Evolutionary conservation across 2,329 filamentous ascomycete genomes (phyloP), one percentile per base, ranked within the genome.

Genomic region (Claviceps fusiformis): DNA sequence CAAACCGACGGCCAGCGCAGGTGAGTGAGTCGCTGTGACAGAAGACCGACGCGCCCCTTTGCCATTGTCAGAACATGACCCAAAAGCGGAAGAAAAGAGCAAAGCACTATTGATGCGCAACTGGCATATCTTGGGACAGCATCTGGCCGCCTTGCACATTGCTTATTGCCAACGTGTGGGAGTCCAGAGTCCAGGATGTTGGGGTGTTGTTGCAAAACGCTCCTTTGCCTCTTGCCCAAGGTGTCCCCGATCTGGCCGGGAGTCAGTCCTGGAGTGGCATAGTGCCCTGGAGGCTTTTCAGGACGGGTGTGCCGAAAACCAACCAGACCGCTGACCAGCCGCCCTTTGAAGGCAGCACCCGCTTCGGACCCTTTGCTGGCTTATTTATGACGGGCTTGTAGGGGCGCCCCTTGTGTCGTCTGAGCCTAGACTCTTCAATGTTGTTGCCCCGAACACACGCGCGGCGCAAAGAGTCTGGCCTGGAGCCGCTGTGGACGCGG

Each of bases 371-470:
- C 50, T 52, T 37, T 13, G 53, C 50, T 53, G 49, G 24, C 48
- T 55, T 52, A 13, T 39, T 39, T 39, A n/a, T 41, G 17, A 41
- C 2, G 6, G 39, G 52, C 47, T 44, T 50, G 39, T 54, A 50
- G 49, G 45, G 49, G 37, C 37, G 55, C 43, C 47, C 50, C 31
- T 33, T 33, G 29, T 49, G 46, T 35, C 35, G 29, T 27, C 39
- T 47, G 17, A 58, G 61, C 57, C 59, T 57, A 61, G 59, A 59
- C 56, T 54, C 56, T 39, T 33, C 19, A 19, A 19, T 19, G 35
- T 37, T 11, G 35, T 59, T 54, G 52, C 52, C 56, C 52, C 54
- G 53, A 51, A 56, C 55, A 60, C 51, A 54, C 53, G 55, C 53
- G 51, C 53, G 53, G 53, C 35, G 39, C 53, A 37, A 37, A 51